Percentiles rank a stretch among this genome's conserved stretches.
These are phyloP conservation scores for Aristolochia fimbriata DNA, from an alignment of 164 flowering plant genomes.

Conservation along the genomic window DNA sequence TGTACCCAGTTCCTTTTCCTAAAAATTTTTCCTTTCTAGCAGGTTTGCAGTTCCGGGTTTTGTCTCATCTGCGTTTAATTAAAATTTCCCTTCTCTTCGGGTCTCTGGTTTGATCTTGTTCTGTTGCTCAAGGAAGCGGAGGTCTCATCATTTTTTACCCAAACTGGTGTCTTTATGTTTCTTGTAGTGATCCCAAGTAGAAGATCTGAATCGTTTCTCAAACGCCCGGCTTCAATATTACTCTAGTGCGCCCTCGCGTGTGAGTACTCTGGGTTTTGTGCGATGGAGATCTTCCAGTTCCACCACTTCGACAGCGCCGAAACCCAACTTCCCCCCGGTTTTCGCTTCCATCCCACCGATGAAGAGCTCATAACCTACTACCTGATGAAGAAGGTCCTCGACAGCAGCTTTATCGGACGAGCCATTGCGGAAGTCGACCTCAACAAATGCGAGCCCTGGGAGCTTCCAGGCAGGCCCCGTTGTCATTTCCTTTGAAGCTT, in stretches of 20 bases:
- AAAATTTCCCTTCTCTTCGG: not conserved
- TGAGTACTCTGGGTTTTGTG: no score
- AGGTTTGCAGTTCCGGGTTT: no score
- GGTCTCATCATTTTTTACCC: no score
- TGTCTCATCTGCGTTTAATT: not conserved
- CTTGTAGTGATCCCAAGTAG: no score
- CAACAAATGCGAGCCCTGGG: slow-evolving; percentile 98
- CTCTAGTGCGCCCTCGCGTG: no score
- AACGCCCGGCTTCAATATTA: no score
- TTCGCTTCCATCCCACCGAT: slow-evolving; percentile 90
- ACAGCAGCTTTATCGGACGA: slow-evolving; percentile 51
- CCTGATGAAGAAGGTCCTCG: slow-evolving; percentile 78
- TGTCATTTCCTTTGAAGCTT: not conserved
- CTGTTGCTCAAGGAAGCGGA: no score
- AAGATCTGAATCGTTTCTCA: no score
- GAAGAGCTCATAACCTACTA: slow-evolving; percentile 89
- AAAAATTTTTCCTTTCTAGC: no score
- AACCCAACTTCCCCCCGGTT: slow-evolving; percentile 75
- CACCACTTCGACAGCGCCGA: slow-evolving; percentile 23
- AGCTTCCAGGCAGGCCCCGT: slow-evolving; percentile 57
- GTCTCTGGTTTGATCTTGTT: no score
- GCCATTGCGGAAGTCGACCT: slow-evolving; percentile 95
- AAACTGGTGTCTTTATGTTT: no score
- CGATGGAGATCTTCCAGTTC: slow-evolving; percentile 24
- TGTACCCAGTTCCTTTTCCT: no score